Conservation (phyloP, 176 grass and related monocot genomes). For the Phragmites australis region DNA sequence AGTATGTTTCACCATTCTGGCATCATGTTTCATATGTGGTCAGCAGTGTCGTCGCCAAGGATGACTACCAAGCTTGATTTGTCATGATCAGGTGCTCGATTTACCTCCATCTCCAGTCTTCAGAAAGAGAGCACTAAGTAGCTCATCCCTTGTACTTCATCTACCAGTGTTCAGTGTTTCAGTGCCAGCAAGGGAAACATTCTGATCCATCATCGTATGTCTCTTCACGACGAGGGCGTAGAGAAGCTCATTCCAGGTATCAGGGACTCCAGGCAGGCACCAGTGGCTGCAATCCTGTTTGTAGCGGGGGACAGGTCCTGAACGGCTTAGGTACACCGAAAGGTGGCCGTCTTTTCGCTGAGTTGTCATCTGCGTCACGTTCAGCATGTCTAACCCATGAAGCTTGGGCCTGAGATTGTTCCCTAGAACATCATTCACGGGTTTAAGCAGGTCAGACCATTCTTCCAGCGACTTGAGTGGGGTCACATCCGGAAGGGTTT, state of each 20-base stretch:
- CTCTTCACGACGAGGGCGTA: slow-evolving; percentile 67
- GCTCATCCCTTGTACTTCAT: not conserved
- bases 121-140: not conserved
- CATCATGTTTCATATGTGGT: not conserved
- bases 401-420: slow-evolving; percentile 41
- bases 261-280: slow-evolving; percentile 94
- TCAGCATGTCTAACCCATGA: slow-evolving; percentile 56
- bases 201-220: slow-evolving; percentile 25
- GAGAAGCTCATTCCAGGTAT: slow-evolving; percentile 90
- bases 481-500: slow-evolving; percentile 60
- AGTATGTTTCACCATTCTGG: not conserved
- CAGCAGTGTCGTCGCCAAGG: not conserved
- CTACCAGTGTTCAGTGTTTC: slow-evolving; percentile 19
- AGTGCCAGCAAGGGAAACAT: slow-evolving; percentile 9
- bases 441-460: slow-evolving; percentile 65
- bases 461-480: slow-evolving; percentile 39
- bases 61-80: not conserved
- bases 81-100: not conserved
- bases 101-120: not conserved
- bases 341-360: slow-evolving; percentile 81
- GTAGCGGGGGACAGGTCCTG: slow-evolving; percentile 53
- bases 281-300: slow-evolving; percentile 97
- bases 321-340: slow-evolving; percentile 65
- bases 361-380: slow-evolving; percentile 82
- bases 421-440: slow-evolving; percentile 52